Percentiles rank a stretch among this genome's conserved stretches.
Evolutionary conservation across 495 filamentous ascomycete genomes (phyloP).

Genomic region (Penicillium alfredii): DNA sequence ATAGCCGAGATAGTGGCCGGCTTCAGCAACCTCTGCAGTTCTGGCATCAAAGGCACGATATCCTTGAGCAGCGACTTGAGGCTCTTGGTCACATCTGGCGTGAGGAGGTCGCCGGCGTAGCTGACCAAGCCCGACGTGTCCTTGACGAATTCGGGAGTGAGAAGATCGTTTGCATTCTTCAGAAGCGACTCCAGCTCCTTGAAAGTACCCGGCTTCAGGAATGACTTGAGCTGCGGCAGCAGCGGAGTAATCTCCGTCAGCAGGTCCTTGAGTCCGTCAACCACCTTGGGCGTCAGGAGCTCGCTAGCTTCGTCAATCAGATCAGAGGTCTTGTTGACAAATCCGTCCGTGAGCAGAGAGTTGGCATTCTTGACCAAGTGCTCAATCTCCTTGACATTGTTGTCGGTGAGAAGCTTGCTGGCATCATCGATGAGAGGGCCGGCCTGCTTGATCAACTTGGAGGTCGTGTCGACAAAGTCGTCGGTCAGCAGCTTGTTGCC

Average conservation of each 20-base stretch:
- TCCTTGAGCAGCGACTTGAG: slow-evolving; percentile 14
- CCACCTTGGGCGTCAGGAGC: slow-evolving; percentile 9
- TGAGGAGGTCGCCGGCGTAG: slow-evolving; percentile 32
- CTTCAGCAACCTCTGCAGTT: slow-evolving; percentile 26
- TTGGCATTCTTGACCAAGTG: slow-evolving; percentile 29
- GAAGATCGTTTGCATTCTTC: slow-evolving; percentile 34
- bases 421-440: slow-evolving; percentile 30
- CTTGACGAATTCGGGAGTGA: slow-evolving; percentile 35
- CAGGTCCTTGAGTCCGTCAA: slow-evolving; percentile 11
- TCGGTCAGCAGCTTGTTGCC: slow-evolving; percentile 33
- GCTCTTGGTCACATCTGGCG: neutral
- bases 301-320: slow-evolving; percentile 10
- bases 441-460: slow-evolving; percentile 31
- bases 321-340: slow-evolving; percentile 29
- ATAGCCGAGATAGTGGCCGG: slow-evolving; percentile 25
- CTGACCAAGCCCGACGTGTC: slow-evolving; percentile 32
- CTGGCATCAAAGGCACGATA: slow-evolving; percentile 22
- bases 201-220: slow-evolving; percentile 29
- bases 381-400: slow-evolving; percentile 24
- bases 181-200: slow-evolving; percentile 31
- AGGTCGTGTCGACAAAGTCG: slow-evolving; percentile 36
- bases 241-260: slow-evolving; percentile 14
- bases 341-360: slow-evolving; percentile 30
- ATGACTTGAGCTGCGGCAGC: slow-evolving; percentile 18
- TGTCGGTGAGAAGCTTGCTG: slow-evolving; percentile 23